Conservation (phyloP, 2,329 filamentous ascomycete genomes). For the Colletotrichum lindemuthianum region DNA sequence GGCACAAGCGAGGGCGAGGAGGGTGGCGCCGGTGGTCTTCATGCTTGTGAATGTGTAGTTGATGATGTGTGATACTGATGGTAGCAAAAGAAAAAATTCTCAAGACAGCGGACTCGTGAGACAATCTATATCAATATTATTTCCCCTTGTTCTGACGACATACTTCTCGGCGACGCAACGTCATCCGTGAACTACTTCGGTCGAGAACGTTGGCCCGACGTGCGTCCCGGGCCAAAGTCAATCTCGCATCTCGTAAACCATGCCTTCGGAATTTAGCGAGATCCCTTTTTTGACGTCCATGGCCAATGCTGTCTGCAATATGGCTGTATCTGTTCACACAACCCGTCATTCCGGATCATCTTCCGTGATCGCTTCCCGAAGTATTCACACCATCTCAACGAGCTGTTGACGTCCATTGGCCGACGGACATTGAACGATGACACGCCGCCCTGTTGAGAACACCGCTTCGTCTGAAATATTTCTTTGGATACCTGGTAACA, state of each 20-base stretch:
- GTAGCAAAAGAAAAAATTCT: accelerated
- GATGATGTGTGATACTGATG: background rate
- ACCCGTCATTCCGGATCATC: background rate
- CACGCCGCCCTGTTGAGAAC: background rate
- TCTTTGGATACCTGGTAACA: background rate
- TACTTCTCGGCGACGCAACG: no score
- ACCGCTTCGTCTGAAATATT: background rate
- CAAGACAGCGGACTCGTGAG: background rate
- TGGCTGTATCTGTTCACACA: background rate
- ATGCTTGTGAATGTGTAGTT: background rate
- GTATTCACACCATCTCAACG: background rate
- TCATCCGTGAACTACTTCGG: no score
- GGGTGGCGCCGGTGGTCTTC: background rate
- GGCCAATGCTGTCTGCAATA: background rate
- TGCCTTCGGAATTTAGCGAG: no score
- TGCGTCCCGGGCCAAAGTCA: no score
- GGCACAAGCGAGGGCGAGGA: background rate
- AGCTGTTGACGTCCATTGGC: constrained; percentile 13
- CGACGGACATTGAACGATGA: background rate
- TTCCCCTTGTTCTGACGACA: no score
- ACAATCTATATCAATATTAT: no score
- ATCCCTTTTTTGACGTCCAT: background rate
- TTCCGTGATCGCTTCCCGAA: background rate
- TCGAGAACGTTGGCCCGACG: no score
- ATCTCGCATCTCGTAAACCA: no score